Evolutionary conservation across 768 basidiomycete species (phyloP), one percentile per base, ranked within the genome.

Genomic region (Trametes maxima): DNA sequence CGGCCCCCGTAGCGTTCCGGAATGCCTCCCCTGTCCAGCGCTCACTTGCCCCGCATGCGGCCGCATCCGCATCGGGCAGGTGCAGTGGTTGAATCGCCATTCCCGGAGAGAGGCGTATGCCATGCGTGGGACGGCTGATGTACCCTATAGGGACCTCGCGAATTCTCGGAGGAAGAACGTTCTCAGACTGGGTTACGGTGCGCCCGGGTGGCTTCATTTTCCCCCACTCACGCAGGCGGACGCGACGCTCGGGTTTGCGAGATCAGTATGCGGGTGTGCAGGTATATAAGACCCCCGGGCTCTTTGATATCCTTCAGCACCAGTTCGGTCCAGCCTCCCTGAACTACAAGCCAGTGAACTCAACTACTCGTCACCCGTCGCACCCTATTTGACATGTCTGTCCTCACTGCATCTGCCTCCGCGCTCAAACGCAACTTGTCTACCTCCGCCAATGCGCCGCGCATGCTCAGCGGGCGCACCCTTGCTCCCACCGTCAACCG

Each of bases 401-500:
- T 64, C 35, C 54, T 64, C 48, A 49, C 48, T 42, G 56, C 56
- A 39, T 63, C 62, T 40, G 50, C 57, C 21, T 37, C 57, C 13
- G 57, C 62, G 33, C n/a, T 59, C 45, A 64, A 59, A 54, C 62
- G 62, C 54, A 43, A 54, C 44, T 28, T 62, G 7, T 19, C 53
- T 8, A 52, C 55, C 19, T 56, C 60, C 11, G 60, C 60, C 48
- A 56, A 56, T 42, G 19, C 44, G 10, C 54, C 49, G 21, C 59
- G 59, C 37, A 58, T 63, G 56, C 62, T 63, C 46, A 58, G 37
- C 33, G 40, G 51, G n/a, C 56, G 62, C 51, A 54, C 62, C 5
- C 44, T 63, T 21, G 62, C 62, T 4, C 62, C 62, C 8, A 63
- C 62, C 36, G 33, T 63, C 52, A 55, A 55, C 62, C 43, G 40